Evolutionary conservation across 345 rosid species (phyloP), one percentile per base, ranked within the genome.

Genomic region (Populus nigra): DNA sequence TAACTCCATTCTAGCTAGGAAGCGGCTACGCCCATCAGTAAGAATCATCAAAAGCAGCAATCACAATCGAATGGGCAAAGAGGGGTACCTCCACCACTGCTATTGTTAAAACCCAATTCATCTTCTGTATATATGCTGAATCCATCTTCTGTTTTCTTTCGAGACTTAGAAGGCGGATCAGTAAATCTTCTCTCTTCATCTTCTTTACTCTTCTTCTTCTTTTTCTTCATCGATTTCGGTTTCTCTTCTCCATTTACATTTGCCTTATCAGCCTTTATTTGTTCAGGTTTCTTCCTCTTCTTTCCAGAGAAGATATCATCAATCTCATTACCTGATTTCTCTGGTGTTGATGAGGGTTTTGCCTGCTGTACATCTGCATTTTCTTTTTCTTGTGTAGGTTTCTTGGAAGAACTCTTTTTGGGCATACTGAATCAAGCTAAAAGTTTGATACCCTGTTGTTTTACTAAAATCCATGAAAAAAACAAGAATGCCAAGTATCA

Each of bases 31-130:
- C 35, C 55, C 59, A 12, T 45, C 33, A 16, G 23, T 17, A 15
- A 4, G 27, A 36, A 72, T 62, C 31, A 38, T 88, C 87, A 91
- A 81, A 91, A 89, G 81, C 98, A 94, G 85, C 98, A 92, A 41
- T 87, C 79, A 83, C 98, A 92, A 73, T 93, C 94, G 82, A 93
- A 95, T 25, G 99, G 99, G 74, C 98, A 95, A 74, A 90, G 93
- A 5, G 77, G 85, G 7, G 97, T 89, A 61, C 68, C 73, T 76
- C 99, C 96, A 73, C 88, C 89, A 36, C 89, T 83, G 20, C 85
- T 53, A 22, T 77, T 89, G 50, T 72, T 84, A 36, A 95, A 55
- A 81, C 93, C 87, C 83, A 95, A 81, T 82, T 95, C 99, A 45
- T 87, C 94, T 84, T 89, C 94, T 0, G 91, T 83, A 77, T 83